These are phyloP conservation scores for Xylariaceae sp. DNA, from an alignment of 2,329 filamentous ascomycete species.

Conservation along the genomic window DNA sequence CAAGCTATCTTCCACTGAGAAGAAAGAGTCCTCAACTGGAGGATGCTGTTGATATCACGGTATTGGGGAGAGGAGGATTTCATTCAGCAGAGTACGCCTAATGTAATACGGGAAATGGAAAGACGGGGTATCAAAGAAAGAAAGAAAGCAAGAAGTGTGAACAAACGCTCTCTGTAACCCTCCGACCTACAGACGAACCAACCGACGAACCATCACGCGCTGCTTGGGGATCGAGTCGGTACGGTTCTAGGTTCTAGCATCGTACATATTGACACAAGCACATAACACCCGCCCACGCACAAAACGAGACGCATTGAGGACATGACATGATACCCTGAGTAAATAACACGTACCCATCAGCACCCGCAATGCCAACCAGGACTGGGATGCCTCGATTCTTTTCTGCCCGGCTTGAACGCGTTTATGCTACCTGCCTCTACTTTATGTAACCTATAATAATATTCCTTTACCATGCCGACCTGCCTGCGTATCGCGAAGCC, in stretches of 20 bases:
- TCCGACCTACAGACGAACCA: background rate
- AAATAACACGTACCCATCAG: slow-evolving; percentile 18
- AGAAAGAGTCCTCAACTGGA: slow-evolving; percentile 39
- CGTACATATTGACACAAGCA: slow-evolving; percentile 22
- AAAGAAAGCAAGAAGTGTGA: background rate
- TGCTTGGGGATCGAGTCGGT: background rate
- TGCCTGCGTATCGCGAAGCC: too few relatives aligned
- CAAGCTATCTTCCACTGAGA: slow-evolving; percentile 40
- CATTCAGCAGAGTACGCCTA: slow-evolving; percentile 6
- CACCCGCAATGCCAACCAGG: too few relatives aligned
- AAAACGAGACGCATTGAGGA: slow-evolving; percentile 22
- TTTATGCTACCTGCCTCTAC: too few relatives aligned
- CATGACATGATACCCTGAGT: slow-evolving; percentile 33
- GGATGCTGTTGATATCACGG: slow-evolving; percentile 42
- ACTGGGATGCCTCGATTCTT: too few relatives aligned
- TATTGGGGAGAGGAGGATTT: background rate
- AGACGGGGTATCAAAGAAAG: background rate
- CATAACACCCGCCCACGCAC: slow-evolving; percentile 16
- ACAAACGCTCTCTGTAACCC: too few relatives aligned
- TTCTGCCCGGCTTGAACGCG: too few relatives aligned
- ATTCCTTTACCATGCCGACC: too few relatives aligned
- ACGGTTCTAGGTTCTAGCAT: background rate
- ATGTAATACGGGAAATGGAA: slow-evolving; percentile 9
- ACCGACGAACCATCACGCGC: background rate
- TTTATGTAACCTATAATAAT: too few relatives aligned